Conservation (phyloP, 257 asterid genomes). For the Solanum appendiculatum region DNA sequence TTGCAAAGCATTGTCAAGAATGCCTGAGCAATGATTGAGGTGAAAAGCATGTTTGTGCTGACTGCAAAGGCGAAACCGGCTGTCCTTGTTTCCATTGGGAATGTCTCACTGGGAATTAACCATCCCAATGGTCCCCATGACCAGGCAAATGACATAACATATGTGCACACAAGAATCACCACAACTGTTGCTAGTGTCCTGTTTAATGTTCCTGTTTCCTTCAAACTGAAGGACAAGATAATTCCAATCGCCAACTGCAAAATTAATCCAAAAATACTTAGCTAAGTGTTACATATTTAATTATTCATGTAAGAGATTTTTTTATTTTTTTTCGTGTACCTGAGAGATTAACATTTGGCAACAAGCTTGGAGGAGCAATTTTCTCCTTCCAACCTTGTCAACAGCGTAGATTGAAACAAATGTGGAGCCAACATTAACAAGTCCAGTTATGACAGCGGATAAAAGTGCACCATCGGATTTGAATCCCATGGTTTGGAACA, state of each 20-base stretch:
- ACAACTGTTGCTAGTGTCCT: slow-evolving; percentile 22
- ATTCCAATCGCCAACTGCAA: slow-evolving; percentile 46
- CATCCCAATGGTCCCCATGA: slow-evolving; percentile 85
- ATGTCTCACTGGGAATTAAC: slow-evolving; percentile 63
- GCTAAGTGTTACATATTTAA: too few species aligned
- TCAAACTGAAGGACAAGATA: slow-evolving; percentile 19
- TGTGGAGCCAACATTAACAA: slow-evolving; percentile 46
- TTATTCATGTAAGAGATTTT: too few species aligned
- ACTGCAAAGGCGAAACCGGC: slow-evolving; percentile 73
- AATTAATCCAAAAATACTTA: not conserved
- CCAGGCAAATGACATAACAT: slow-evolving; percentile 75
- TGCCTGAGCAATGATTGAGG: slow-evolving; percentile 24
- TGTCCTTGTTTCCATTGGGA: slow-evolving; percentile 58
- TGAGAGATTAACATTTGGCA: slow-evolving; percentile 54
- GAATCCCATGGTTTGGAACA: slow-evolving; percentile 64
- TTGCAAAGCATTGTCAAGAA: slow-evolving; percentile 28
- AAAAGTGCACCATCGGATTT: slow-evolving; percentile 29
- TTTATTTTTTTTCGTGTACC: too few species aligned
- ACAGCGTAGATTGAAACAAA: slow-evolving; percentile 42
- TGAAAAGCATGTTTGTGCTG: slow-evolving; percentile 37
- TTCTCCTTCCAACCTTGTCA: slow-evolving; percentile 58
- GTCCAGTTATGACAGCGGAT: slow-evolving; percentile 49
- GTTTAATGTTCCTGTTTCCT: slow-evolving; percentile 29
- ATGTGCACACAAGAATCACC: slow-evolving; percentile 48
- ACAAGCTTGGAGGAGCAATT: slow-evolving; percentile 56